Base-by-base conservation (phyloP, 2,329 filamentous ascomycete genomes). In the Fusarium transvaalense region DNA sequence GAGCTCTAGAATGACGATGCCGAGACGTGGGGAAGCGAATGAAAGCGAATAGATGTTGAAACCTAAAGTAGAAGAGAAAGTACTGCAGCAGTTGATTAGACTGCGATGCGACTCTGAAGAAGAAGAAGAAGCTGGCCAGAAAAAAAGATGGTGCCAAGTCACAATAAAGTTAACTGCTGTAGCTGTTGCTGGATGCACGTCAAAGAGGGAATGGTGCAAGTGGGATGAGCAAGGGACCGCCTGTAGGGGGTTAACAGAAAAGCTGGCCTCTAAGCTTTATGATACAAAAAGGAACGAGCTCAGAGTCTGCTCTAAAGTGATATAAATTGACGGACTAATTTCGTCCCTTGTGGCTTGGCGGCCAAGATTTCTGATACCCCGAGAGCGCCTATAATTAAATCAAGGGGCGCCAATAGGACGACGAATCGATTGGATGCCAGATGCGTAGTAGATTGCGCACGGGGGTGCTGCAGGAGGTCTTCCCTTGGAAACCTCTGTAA, bases 361-460 rank as follows among this genome's bases (percentile, higher is more conserved):
- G 23, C 23, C 23, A 25, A 25, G 23, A 5, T 25, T 25, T 25
- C 23, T 25, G 23, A 25, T 25, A 25, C 23, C 23, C 23, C 6
- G 23, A 25, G 23, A n/a, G 23, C 23, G 23, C 23, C 56, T 67
- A 69, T 69, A 69, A 69, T 69, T 69, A 66, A 69, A 67, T 56
- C 61, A 63, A 69, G 52, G 61, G 66, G 66, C 66, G 46, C 61
- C 66, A 68, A 52, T 66, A 41, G 25, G 39, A 66, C 39, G 47
- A 46, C 57, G 47, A 62, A 60, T 51, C 45, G 48, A 67, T 63
- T 45, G 47, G 46, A 38, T 37, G 50, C 50, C 57, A 64, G 63
- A 68, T 57, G 29, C 23, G 23, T 42, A 7, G 32, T 29, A 68
- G 51, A 69, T 69, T 67, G 31, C 54, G 64, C 56, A 54, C 65